Evolutionary conservation across 2,329 filamentous ascomycete genomes (phyloP).

Genomic region (Fonsecaea erecta): DNA sequence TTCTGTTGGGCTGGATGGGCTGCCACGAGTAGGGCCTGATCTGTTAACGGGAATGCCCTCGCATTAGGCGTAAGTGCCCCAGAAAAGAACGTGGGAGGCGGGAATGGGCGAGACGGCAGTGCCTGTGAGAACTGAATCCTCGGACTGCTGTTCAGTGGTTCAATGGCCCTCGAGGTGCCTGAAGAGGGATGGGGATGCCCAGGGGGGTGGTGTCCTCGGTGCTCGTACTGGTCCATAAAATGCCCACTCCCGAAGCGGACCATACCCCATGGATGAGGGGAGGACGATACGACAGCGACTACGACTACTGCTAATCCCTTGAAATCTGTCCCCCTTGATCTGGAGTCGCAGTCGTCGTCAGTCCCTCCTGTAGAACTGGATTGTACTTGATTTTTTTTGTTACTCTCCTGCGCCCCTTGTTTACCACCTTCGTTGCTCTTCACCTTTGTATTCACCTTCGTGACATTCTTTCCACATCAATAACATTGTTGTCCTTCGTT

Average conservation of each 20-base stretch:
- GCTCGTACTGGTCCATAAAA: neutral
- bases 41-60: neutral
- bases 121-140: conserved; percentile 19
- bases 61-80: neutral
- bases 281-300: neutral
- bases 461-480: conserved; percentile 30
- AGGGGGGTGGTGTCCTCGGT: neutral
- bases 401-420: neutral
- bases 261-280: neutral
- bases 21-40: neutral
- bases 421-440: conserved; percentile 7
- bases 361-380: neutral
- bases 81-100: neutral
- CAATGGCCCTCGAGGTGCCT: neutral
- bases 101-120: neutral
- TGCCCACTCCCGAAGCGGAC: neutral
- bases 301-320: neutral
- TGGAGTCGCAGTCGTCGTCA: conserved; percentile 2
- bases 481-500: conserved; percentile 28
- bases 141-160: neutral
- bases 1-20: neutral
- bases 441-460: conserved; percentile 22
- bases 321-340: conserved; percentile 5
- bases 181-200: neutral
- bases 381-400: neutral